Percentiles rank a stretch among this genome's conserved stretches.
These are phyloP conservation scores for Solanum hybrid DNA, from an alignment of 305 asterid genomes.

Conservation along the genomic window DNA sequence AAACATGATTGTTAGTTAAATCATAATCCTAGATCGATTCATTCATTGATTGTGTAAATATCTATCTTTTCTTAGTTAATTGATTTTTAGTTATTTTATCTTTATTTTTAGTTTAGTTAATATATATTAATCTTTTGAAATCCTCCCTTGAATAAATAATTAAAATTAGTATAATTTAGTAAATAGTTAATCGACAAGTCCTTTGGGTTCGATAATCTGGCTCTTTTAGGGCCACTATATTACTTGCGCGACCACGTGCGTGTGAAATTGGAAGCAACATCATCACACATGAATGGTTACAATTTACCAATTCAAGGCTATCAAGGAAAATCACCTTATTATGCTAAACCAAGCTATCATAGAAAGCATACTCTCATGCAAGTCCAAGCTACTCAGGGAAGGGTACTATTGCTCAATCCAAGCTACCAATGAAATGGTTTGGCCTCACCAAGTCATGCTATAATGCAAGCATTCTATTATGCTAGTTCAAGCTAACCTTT, in stretches of 20 bases:
- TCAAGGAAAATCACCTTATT: background rate
- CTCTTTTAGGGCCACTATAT: background rate
- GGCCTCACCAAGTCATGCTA: background rate
- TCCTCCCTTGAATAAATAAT: background rate
- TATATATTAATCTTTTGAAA: background rate
- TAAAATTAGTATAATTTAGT: background rate
- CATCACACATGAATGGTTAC: background rate
- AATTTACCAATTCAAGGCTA: background rate
- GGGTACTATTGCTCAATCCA: background rate
- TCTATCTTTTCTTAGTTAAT: background rate
- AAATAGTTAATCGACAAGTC: background rate
- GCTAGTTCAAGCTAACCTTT: background rate
- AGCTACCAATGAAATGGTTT: background rate
- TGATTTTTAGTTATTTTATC: too few species aligned
- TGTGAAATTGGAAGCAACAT: background rate
- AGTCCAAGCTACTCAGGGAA: background rate
- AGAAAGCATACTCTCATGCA: background rate
- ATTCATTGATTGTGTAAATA: background rate
- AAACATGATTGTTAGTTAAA: background rate
- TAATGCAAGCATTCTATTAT: background rate
- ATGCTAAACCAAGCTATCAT: background rate
- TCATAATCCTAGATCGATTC: background rate
- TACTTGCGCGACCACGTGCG: background rate
- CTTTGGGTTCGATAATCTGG: background rate
- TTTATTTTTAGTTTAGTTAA: background rate